These are phyloP conservation scores for Fomitopsis betulina DNA, from an alignment of 1,284 basidiomycete species.

Conservation along the genomic window DNA sequence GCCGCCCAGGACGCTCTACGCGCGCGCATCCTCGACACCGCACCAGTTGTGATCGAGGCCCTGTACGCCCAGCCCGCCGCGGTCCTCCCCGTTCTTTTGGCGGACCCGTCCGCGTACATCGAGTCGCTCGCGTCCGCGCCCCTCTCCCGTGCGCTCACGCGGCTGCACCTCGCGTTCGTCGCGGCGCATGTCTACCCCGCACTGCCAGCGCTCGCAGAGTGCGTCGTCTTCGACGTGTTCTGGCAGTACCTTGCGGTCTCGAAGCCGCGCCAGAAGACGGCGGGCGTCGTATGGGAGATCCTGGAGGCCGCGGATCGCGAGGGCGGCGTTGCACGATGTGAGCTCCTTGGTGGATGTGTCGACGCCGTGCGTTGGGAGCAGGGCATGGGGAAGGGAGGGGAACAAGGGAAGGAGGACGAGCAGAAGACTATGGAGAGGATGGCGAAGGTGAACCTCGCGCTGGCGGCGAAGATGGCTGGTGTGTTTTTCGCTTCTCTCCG, in stretches of 20 bases:
- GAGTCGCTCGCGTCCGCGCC: constrained; percentile 44
- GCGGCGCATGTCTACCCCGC: constrained; percentile 38
- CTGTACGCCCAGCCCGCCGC: constrained; percentile 53
- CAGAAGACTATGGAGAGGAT: constrained; percentile 40
- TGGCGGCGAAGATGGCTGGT: constrained; percentile 65
- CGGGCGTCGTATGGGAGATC: constrained; percentile 61
- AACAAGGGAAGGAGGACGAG: constrained; percentile 30
- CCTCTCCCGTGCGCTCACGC: constrained; percentile 46
- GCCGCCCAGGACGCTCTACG: constrained; percentile 50
- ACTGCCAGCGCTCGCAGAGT: constrained; percentile 30
- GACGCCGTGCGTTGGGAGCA: constrained; percentile 35
- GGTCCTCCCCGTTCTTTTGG: constrained; percentile 42
- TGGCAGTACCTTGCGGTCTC: constrained; percentile 75
- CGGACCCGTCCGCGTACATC: constrained; percentile 40
- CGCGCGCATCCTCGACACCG: constrained; percentile 63
- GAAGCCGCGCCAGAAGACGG: constrained; percentile 62
- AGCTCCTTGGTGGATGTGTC: constrained; percentile 45
- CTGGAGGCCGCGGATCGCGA: constrained; percentile 34
- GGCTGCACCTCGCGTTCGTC: constrained; percentile 63
- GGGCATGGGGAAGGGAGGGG: constrained; percentile 20
- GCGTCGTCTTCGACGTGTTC: constrained; percentile 56
- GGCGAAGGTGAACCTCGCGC: constrained; percentile 43
- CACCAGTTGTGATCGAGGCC: constrained; percentile 54
- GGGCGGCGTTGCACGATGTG: constrained; percentile 25
- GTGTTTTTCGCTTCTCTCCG: constrained; percentile 19